These are phyloP conservation scores for Gracilaria caudata DNA, from an alignment of 23 red algal genomes.

Conservation along the genomic window DNA sequence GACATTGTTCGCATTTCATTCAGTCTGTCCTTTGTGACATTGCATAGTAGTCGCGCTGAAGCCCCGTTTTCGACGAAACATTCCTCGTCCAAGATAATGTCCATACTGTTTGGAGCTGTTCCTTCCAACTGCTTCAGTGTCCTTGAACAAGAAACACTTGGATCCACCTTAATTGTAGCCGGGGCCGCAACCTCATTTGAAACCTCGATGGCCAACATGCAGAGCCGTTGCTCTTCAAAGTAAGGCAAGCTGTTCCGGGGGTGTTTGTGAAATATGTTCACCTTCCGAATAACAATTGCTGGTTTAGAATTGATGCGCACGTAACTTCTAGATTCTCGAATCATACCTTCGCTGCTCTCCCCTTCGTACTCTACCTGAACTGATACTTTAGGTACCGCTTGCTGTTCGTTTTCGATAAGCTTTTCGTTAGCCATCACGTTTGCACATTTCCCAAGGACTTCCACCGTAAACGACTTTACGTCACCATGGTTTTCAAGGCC, in stretches of 20 bases:
- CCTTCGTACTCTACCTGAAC: slow-evolving; percentile 59
- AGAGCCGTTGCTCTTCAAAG: not conserved
- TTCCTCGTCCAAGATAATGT: slow-evolving; percentile 23
- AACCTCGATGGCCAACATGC: slow-evolving; percentile 39
- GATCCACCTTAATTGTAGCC: slow-evolving; percentile 30
- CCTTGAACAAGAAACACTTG: not conserved
- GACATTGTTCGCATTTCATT: not conserved
- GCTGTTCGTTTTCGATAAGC: not conserved
- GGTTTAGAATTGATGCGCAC: slow-evolving; percentile 26
- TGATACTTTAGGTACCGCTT: slow-evolving; percentile 40
- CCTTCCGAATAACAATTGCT: slow-evolving; percentile 38
- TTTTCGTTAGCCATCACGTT: not conserved
- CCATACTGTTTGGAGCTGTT: not conserved
- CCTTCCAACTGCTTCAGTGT: not conserved
- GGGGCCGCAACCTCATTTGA: slow-evolving; percentile 62
- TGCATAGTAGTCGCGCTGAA: slow-evolving; percentile 45
- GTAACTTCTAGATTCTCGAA: slow-evolving; percentile 54
- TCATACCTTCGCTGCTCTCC: not conserved
- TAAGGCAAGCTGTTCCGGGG: not conserved
- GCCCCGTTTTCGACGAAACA: slow-evolving; percentile 55
- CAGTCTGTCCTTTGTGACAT: slow-evolving; percentile 13
- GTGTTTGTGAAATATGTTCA: slow-evolving; percentile 33
- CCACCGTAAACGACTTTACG: slow-evolving; percentile 34
- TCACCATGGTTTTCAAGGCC: slow-evolving; percentile 43
- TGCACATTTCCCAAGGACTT: slow-evolving; percentile 36